Conservation (phyloP, 1,284 basidiomycete species). For the Fomitopsis schrenkii region DNA sequence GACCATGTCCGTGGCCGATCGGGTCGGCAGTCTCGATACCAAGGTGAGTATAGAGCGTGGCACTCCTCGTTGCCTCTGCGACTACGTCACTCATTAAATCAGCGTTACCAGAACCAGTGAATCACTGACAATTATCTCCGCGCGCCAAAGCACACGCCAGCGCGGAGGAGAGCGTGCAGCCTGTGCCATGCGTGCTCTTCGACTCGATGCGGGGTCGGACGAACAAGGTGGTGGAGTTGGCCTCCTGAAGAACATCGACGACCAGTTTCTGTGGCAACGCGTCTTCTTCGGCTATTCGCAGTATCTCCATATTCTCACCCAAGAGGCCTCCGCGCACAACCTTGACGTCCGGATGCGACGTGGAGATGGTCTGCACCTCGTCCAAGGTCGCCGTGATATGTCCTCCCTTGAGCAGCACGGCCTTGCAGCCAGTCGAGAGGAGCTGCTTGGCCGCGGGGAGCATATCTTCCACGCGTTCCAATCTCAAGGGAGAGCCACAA, state of each 20-base stretch:
- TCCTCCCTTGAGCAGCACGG: conserved; percentile 87
- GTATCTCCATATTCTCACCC: conserved; percentile 59
- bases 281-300: conserved; percentile 32
- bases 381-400: conserved; percentile 52
- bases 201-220: conserved; percentile 66
- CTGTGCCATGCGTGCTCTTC: conserved; percentile 87
- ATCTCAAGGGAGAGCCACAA: conserved; percentile 26
- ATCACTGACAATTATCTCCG: conserved; percentile 43
- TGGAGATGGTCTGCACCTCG: conserved; percentile 38
- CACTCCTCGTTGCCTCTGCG: conserved; percentile 52
- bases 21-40: conserved; percentile 72
- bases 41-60: conserved; percentile 70
- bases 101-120: neutral
- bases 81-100: conserved; percentile 34
- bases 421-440: conserved; percentile 43
- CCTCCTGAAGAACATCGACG: conserved; percentile 71
- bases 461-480: conserved; percentile 61
- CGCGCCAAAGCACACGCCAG: conserved; percentile 67
- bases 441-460: conserved; percentile 55
- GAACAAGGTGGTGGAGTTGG: conserved; percentile 45
- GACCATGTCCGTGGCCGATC: conserved; percentile 80
- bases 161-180: conserved; percentile 88
- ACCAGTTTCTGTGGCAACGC: conserved; percentile 40
- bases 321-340: conserved; percentile 41
- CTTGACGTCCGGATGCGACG: conserved; percentile 27